Percentiles rank a stretch among this genome's conserved stretches.
Conservation (phyloP, 1,139 yeast genomes). For the Geotrichum candidum region DNA sequence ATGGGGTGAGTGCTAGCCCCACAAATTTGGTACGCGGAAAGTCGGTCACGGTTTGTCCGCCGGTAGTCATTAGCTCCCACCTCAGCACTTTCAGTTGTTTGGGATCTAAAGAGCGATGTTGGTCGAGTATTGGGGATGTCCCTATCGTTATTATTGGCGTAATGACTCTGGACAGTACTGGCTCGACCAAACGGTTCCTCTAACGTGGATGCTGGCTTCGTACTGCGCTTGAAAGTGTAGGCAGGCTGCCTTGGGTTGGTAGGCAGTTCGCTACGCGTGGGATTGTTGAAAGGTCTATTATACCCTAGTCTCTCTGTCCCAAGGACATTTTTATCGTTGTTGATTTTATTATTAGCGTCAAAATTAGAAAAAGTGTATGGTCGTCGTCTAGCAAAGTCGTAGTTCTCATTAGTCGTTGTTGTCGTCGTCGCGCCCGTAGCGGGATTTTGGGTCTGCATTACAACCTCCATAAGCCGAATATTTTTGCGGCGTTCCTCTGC, state of each 20-base stretch:
- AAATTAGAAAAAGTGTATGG: not conserved
- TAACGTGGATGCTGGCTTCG: not conserved
- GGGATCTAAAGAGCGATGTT: not conserved
- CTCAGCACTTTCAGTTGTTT: not conserved
- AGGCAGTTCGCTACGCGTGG: not conserved
- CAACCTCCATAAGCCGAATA: constrained; percentile 10
- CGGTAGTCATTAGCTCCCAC: not conserved
- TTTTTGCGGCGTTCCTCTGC: constrained; percentile 12
- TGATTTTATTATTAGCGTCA: not conserved
- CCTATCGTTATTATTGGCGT: not conserved
- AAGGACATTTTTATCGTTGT: not conserved
- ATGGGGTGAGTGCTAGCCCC: not conserved
- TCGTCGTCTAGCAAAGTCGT: not conserved
- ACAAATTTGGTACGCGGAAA: not conserved
- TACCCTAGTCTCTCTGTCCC: not conserved
- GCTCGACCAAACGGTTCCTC: not conserved
- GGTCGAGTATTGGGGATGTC: not conserved
- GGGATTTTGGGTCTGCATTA: not conserved
- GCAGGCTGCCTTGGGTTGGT: not conserved
- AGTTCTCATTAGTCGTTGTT: not conserved
- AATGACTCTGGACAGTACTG: not conserved
- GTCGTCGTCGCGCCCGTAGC: not conserved
- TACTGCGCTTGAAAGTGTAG: not conserved
- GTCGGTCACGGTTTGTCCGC: not conserved
- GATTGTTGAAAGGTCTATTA: not conserved